Base-by-base conservation (phyloP, 768 basidiomycete genomes). In the Sporobolomyces phaffii region DNA sequence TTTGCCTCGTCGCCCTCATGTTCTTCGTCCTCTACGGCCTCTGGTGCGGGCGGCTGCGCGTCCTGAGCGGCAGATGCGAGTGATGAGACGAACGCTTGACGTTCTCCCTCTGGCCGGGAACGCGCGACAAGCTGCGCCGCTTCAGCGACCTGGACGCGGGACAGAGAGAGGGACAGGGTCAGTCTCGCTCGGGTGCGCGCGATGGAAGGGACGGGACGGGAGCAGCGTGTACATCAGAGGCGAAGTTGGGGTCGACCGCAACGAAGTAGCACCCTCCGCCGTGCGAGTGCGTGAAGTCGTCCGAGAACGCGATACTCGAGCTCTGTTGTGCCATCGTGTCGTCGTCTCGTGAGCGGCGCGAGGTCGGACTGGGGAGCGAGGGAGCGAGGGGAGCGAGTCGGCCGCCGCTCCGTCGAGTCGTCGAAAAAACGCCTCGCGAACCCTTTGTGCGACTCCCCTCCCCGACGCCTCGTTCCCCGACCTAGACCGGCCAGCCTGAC, bases 201-300 rank as follows among this genome's bases (percentile, higher is more conserved):
- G n/a, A n/a, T n/a, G n/a, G n/a, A n/a, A n/a, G n/a, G n/a, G n/a
- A n/a, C n/a, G n/a, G n/a, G n/a, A n/a, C n/a, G n/a, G n/a, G n/a
- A n/a, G n/a, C n/a, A n/a, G n/a, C n/a, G 34, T 56, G 36, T 6
- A 59, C 69, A 54, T 71, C 65, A 24, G 34, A 28, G 33, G 33
- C 20, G n/a, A 71, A 71, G 48, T 33, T 31, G 18, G 69, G 69
- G 61, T 71, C 69, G 51, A 70, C 61, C 7, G 57, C 36, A 52
- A 70, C 58, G 28, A 70, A 70, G 64, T 45, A 54, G 64, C 64
- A 49, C 28, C 34, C 36, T n/a, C 65, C 60, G 38, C 58, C 62
- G 44, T 59, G 48, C 24, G 50, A 31, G 36, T 50, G 38, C 11
- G 69, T 66, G 24, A 63, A 70, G 29, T 48, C 47, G 64, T 70